Conservation (phyloP, 768 basidiomycete species). For the Auricularia cornea region DNA sequence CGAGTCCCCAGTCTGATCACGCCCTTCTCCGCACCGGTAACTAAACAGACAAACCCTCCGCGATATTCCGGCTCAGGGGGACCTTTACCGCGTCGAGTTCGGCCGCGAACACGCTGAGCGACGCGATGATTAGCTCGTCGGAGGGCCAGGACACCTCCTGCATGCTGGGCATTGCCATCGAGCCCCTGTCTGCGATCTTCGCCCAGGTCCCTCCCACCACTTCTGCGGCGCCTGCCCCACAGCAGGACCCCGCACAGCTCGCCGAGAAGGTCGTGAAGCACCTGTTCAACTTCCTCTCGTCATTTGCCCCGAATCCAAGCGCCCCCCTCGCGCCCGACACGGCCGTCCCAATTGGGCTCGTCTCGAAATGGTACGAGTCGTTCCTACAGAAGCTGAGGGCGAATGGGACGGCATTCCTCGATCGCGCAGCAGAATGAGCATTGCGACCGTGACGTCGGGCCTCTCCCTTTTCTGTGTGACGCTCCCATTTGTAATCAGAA, state of each 20-base stretch:
- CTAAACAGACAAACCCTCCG: constrained; percentile 59
- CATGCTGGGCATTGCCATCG: constrained; percentile 71
- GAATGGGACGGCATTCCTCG: constrained; percentile 56
- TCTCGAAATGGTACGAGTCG: constrained; percentile 65
- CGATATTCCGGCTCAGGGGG: constrained; percentile 75
- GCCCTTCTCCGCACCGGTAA: too few species aligned
- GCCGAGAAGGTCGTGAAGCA: constrained; percentile 68
- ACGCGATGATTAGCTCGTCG: constrained; percentile 3
- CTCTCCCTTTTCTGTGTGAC: too few species aligned
- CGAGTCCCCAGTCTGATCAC: too few species aligned
- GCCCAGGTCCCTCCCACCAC: constrained; percentile 38
- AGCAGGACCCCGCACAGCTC: constrained; percentile 41
- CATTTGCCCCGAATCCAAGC: constrained; percentile 32
- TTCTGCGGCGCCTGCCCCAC: constrained; percentile 13
- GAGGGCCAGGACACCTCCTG: constrained; percentile 45
- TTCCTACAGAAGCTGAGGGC: constrained; percentile 50
- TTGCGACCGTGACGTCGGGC: too few species aligned
- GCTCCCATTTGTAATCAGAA: too few species aligned
- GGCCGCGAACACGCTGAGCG: constrained; percentile 14
- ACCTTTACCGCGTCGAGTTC: constrained; percentile 38
- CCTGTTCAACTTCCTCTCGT: constrained; percentile 65
- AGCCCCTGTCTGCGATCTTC: constrained; percentile 58
- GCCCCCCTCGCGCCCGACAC: constrained; percentile 37
- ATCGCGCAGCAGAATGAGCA: constrained; percentile 19
- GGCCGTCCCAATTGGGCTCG: constrained; percentile 51